These are phyloP conservation scores for Ganoderma boninense DNA, from an alignment of 1,284 basidiomycete genomes.

Conservation along the genomic window DNA sequence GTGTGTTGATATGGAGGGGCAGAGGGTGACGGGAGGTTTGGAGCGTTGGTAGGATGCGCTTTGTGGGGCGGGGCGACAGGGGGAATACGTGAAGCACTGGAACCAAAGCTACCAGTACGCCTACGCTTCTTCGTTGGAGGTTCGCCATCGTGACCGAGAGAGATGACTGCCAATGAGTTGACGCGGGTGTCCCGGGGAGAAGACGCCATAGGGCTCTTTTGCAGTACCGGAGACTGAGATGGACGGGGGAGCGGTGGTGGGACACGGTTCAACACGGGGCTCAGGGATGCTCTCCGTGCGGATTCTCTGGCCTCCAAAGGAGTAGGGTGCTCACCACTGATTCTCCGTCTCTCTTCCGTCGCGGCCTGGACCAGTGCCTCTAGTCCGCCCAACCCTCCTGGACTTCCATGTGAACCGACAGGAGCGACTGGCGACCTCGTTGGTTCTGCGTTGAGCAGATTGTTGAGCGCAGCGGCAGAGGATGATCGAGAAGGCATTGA, in stretches of 20 bases:
- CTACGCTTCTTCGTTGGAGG: slow-evolving; percentile 35
- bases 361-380: slow-evolving; percentile 66
- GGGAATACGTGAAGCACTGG: slow-evolving; percentile 6
- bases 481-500: slow-evolving; percentile 19
- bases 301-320: slow-evolving; percentile 23
- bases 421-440: slow-evolving; percentile 34
- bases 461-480: slow-evolving; percentile 35
- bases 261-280: slow-evolving; percentile 36
- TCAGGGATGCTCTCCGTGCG: slow-evolving; percentile 32
- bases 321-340: slow-evolving; percentile 43
- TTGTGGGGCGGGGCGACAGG: background rate
- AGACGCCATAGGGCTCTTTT: slow-evolving; percentile 24
- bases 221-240: slow-evolving; percentile 27
- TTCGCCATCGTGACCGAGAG: slow-evolving; percentile 31
- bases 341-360: slow-evolving; percentile 57
- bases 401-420: slow-evolving; percentile 20
- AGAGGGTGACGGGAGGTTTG: background rate
- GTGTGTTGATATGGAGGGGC: background rate
- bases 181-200: slow-evolving; percentile 29
- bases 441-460: slow-evolving; percentile 35
- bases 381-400: slow-evolving; percentile 46
- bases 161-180: slow-evolving; percentile 29
- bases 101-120: slow-evolving; percentile 22
- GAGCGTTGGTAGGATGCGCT: background rate
- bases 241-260: slow-evolving; percentile 22